Base-by-base conservation (phyloP, 495 filamentous ascomycete species). In the Aspergillus hancockii region DNA sequence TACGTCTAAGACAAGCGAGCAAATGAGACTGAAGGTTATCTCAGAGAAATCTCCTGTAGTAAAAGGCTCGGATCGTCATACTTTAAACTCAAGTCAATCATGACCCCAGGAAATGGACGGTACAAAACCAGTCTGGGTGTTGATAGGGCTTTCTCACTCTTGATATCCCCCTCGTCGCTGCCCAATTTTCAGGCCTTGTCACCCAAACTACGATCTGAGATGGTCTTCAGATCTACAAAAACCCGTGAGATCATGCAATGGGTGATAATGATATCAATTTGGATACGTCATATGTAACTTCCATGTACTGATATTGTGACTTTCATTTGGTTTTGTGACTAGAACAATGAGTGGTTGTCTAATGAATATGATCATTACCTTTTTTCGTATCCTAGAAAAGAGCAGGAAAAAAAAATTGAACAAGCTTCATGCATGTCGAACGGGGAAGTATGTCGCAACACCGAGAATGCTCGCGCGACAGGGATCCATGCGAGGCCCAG, bases 41-140 rank as follows among this genome's bases (percentile, higher is more conserved):
- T n/a, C 25, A 28, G 7, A 41, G 38, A 18, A 41, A n/a, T 41
- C 38, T 41, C 38, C 38, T 41, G 38, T 41, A 41, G n/a, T 47
- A 8, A 47, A 47, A 47, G 43, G 43, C 19, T 47, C 43, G 43
- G 43, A 47, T 47, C 43, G 43, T 47, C 43, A 47, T 47, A 47
- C 43, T 47, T 47, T 47, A 47, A 47, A 47, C 43, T 47, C 43
- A 47, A 47, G 43, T 47, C 43, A 47, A 47, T 47, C 13, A 23
- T 9, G 16, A 47, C 43, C 18, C 18, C 19, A 2, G 19, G 19
- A 47, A 21, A 47, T 12, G 8, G 3, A 41, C 38, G 38, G 38
- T 41, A n/a, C 38, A 6, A 41, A 41, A 41, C 38, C 38, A 41
- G 38, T 36, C 32, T 36, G 13, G 32, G 32, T 10, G 30, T 36